A percentile compares a stretch with the other conserved stretches of the same genome.
Evolutionary conservation across 129 eudicot species (phyloP).

Genomic region (Centrapalus pauciflorus): DNA sequence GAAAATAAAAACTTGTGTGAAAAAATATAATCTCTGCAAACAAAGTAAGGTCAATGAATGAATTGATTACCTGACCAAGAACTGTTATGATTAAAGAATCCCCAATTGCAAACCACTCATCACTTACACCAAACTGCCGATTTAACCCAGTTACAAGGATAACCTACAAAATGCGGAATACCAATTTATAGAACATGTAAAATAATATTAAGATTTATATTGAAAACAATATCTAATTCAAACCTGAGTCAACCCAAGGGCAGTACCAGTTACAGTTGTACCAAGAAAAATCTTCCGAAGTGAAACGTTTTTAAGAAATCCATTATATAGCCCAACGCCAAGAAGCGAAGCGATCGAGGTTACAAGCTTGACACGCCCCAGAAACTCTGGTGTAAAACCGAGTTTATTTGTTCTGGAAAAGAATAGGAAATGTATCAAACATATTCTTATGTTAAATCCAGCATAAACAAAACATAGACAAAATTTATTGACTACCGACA

Average conservation of each 20-base stretch:
- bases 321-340: slow-evolving; percentile 95
- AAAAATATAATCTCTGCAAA: not conserved
- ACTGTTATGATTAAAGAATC: slow-evolving; percentile 89
- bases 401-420: slow-evolving; percentile 80
- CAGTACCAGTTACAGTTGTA: slow-evolving; percentile 75
- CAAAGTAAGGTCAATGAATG: not conserved
- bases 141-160: slow-evolving; percentile 88
- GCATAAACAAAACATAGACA: not conserved
- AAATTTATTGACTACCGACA: not conserved
- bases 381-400: slow-evolving; percentile 90
- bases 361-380: slow-evolving; percentile 93
- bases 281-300: slow-evolving; percentile 68
- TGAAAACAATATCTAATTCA: not conserved
- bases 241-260: slow-evolving; percentile 93
- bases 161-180: slow-evolving; percentile 41
- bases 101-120: slow-evolving; percentile 97
- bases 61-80: slow-evolving; percentile 77
- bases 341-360: slow-evolving; percentile 88
- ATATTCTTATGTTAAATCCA: not conserved
- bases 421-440: not conserved
- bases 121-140: slow-evolving; percentile 85
- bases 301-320: slow-evolving; percentile 73
- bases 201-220: not conserved
- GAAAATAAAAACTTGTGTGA: not conserved
- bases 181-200: not conserved